phyloP scores from a whole-genome alignment of 2,329 filamentous ascomycete species.

The Fusarium globosum region DNA sequence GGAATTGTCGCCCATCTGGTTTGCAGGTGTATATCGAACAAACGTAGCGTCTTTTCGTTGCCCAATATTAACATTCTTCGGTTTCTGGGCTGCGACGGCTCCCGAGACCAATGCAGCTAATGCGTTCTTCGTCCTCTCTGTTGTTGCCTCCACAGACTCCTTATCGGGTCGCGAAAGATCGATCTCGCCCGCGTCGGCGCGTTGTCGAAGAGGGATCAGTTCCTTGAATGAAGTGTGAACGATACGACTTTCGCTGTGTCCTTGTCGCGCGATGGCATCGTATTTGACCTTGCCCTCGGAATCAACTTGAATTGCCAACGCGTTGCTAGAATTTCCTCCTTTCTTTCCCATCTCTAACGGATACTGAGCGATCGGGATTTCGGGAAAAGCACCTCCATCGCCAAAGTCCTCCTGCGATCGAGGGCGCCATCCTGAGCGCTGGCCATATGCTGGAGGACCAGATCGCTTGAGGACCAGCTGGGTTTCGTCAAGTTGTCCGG shows the following conservation, averaged over 20 bases:
- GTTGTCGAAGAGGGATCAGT: slow-evolving; percentile 90
- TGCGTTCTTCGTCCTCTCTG: slow-evolving; percentile 89
- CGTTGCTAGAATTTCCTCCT: slow-evolving; percentile 78
- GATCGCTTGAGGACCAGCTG: slow-evolving; percentile 86
- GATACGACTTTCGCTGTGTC: slow-evolving; percentile 84
- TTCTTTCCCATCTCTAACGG: slow-evolving; percentile 95
- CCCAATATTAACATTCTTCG: slow-evolving; percentile 91
- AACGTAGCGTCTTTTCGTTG: slow-evolving; percentile 87
- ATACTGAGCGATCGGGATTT: slow-evolving; percentile 93
- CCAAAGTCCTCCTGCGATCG: slow-evolving; percentile 91
- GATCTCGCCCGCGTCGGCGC: slow-evolving; percentile 92
- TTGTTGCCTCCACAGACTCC: slow-evolving; percentile 85
- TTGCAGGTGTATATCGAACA: slow-evolving; percentile 93
- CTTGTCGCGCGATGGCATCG: slow-evolving; percentile 91
- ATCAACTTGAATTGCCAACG: slow-evolving; percentile 92
- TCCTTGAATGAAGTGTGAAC: slow-evolving; percentile 98
- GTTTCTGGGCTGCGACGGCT: slow-evolving; percentile 91
- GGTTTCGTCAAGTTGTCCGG: slow-evolving; percentile 82
- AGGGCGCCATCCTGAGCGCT: slow-evolving; percentile 90
- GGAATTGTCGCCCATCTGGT: slow-evolving; percentile 91
- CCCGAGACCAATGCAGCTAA: slow-evolving; percentile 84
- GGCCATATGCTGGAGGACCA: slow-evolving; percentile 88
- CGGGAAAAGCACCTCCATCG: slow-evolving; percentile 95
- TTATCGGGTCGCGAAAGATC: slow-evolving; percentile 85
- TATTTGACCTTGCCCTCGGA: slow-evolving; percentile 94